Evolutionary conservation across 2,329 filamentous ascomycete species (phyloP).

Genomic region (Cladobotryum protrusum): DNA sequence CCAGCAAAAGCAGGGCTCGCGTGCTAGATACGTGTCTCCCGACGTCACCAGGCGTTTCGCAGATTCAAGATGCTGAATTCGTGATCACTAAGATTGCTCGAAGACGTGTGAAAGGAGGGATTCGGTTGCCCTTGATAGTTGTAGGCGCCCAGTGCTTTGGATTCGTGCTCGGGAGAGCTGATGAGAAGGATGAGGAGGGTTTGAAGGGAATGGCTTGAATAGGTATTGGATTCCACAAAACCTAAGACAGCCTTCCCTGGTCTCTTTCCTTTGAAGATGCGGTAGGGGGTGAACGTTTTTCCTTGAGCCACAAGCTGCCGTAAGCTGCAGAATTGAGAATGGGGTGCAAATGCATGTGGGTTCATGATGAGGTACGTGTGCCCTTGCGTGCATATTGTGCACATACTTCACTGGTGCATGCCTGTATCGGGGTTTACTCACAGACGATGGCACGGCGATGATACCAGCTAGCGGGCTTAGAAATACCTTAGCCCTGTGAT

Average conservation of each 20-base stretch:
- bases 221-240: no score
- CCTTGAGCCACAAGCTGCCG: neutral
- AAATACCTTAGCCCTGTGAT: no score
- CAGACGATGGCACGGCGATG: neutral
- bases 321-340: neutral
- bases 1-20: conserved; percentile 1
- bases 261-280: neutral
- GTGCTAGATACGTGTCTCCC: neutral
- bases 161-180: neutral
- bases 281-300: neutral
- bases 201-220: no score
- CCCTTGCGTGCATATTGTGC: neutral
- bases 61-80: neutral
- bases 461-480: neutral
- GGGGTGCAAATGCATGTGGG: neutral
- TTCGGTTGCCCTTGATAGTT: neutral
- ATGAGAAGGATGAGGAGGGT: no score
- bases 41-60: neutral
- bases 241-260: no score
- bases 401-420: neutral
- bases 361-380: conserved; percentile 1
- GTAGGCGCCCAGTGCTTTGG: neutral
- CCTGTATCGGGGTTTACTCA: neutral
- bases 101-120: neutral
- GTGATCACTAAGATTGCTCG: neutral